A percentile compares a stretch with the other conserved stretches of the same genome.
Conservation (phyloP, 2,329 filamentous ascomycete genomes). For the Ophiocordyceps camponoti-rufipedis region DNA sequence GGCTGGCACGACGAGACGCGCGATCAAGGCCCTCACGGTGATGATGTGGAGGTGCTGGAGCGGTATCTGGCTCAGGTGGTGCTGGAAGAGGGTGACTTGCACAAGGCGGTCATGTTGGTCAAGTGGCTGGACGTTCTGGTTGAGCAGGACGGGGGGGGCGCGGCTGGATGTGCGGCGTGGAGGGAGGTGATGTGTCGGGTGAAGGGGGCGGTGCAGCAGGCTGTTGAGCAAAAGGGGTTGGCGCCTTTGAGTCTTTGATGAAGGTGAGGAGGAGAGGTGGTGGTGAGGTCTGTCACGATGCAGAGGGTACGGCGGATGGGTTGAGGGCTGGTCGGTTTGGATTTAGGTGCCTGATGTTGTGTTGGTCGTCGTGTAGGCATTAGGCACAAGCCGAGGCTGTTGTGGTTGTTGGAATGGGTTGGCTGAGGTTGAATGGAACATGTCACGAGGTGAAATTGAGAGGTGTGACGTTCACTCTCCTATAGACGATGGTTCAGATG, state of each 20-base stretch:
- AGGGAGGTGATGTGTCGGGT: constrained; percentile 21
- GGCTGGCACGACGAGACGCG: constrained; percentile 60
- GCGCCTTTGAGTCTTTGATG: constrained; percentile 25
- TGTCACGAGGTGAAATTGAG: no score
- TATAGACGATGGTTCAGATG: no score
- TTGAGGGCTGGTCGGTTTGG: no score
- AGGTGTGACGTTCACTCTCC: no score
- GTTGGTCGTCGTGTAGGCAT: no score
- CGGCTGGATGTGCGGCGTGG: constrained; percentile 26
- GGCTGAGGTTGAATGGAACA: no score
- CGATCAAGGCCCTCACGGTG: constrained; percentile 56
- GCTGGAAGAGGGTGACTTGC: constrained; percentile 56
- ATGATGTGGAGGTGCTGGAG: constrained; percentile 59
- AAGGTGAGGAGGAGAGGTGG: neutral
- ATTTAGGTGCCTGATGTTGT: no score
- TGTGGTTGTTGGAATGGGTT: no score
- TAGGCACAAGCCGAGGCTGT: no score
- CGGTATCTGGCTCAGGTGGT: constrained; percentile 59
- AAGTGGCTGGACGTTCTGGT: constrained; percentile 47
- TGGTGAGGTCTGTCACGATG: neutral
- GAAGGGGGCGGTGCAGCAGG: constrained; percentile 32
- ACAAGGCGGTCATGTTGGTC: constrained; percentile 52
- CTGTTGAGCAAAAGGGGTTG: constrained; percentile 37
- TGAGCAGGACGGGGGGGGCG: constrained; percentile 23
- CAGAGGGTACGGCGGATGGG: no score